Conservation (phyloP, 495 filamentous ascomycete species). For the Gamarada debralockiae region DNA sequence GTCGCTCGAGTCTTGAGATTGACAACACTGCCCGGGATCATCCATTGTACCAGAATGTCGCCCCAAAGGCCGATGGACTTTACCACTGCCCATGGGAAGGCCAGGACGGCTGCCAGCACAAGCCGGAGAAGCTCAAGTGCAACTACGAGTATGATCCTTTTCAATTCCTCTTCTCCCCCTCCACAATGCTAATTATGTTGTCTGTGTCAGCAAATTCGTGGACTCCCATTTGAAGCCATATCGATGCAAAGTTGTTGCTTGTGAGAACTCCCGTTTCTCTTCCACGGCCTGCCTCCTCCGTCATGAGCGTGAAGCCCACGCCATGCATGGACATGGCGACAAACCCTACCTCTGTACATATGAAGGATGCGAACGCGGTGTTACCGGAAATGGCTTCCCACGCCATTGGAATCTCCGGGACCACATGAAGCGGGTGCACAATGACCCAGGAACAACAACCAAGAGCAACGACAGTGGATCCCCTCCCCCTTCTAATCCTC, state of each 20-base stretch:
- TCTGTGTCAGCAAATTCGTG: conserved; percentile 72
- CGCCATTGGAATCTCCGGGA: conserved; percentile 90
- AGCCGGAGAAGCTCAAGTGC: conserved; percentile 89
- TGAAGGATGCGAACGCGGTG: conserved; percentile 76
- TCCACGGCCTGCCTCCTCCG: conserved; percentile 93
- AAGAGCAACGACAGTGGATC: conserved; percentile 22
- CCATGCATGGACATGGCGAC: conserved; percentile 89
- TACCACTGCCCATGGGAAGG: conserved; percentile 89
- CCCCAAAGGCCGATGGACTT: conserved; percentile 64
- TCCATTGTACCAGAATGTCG: conserved; percentile 69
- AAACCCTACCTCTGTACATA: conserved; percentile 85
- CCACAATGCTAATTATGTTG: conserved; percentile 25
- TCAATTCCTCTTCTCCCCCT: conserved; percentile 4
- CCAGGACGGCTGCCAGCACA: conserved; percentile 73
- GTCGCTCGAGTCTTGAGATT: conserved; percentile 22
- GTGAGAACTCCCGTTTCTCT: conserved; percentile 78
- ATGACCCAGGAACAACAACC: conserved; percentile 48
- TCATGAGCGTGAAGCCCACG: conserved; percentile 91
- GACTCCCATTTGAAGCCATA: conserved; percentile 94
- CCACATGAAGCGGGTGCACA: conserved; percentile 92
- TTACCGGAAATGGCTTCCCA: conserved; percentile 80
- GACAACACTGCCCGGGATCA: conserved; percentile 70
- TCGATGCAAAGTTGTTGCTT: conserved; percentile 77
- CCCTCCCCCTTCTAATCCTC: conserved; percentile 12
- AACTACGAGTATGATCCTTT: conserved; percentile 79